phyloP scores from a whole-genome alignment of 75 land plant genomes.

The Ceratopteris richardii region DNA sequence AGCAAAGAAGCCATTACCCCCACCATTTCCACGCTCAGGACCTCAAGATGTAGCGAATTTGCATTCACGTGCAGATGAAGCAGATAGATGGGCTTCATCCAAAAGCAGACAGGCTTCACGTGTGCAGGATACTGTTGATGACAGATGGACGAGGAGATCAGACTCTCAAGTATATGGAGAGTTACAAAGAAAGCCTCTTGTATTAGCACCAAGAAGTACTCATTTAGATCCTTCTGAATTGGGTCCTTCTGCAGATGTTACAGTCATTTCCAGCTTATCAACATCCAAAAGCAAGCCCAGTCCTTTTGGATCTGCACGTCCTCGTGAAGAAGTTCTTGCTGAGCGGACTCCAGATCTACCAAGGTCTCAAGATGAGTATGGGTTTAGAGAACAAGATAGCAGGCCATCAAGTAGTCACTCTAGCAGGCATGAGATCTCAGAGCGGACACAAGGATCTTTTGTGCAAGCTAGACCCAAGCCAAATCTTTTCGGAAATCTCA shows the following conservation, averaged over 20 bases:
- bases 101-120: conserved; percentile 3
- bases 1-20: conserved; percentile 39
- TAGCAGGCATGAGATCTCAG: conserved; percentile 38
- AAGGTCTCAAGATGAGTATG: conserved; percentile 40
- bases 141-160: conserved; percentile 22
- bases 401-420: conserved; percentile 68
- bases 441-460: conserved; percentile 2
- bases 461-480: conserved; percentile 44
- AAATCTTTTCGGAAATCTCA: conserved; percentile 88
- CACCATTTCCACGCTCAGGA: not conserved
- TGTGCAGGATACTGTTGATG: not conserved
- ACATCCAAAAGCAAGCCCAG: conserved; percentile 26
- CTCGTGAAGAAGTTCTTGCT: conserved; percentile 55
- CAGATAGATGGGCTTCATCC: conserved; percentile 10
- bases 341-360: conserved; percentile 60
- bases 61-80: conserved; percentile 4
- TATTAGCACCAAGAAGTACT: not conserved
- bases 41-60: not conserved
- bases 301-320: conserved; percentile 63
- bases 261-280: not conserved
- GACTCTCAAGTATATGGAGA: not conserved
- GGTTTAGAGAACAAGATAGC: conserved; percentile 2
- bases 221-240: not conserved
- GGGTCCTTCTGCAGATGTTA: not conserved
- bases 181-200: not conserved